phyloP scores from a whole-genome alignment of 208 protist genomes.

The Polymyxa betae region DNA sequence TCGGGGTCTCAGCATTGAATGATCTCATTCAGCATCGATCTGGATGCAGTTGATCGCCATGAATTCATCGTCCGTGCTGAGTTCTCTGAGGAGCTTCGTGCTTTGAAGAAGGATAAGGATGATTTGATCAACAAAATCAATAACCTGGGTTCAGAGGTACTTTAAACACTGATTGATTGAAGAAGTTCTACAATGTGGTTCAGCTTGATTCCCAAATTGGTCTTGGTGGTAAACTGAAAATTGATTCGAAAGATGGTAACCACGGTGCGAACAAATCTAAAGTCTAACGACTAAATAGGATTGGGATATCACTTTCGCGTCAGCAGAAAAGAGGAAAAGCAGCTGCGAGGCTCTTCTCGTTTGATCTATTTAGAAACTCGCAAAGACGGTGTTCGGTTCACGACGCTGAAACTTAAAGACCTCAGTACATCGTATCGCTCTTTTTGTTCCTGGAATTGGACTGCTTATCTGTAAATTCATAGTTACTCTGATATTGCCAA shows the following conservation, averaged over 20 bases:
- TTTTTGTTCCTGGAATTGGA: neutral
- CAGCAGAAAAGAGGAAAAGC: conserved; percentile 84
- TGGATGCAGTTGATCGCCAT: conserved; percentile 52
- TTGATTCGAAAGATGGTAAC: conserved; percentile 35
- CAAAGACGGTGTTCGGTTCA: conserved; percentile 93
- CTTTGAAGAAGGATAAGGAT: neutral
- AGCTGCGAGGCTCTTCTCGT: conserved; percentile 80
- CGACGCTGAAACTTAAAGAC: conserved; percentile 72
- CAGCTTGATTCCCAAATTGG: conserved; percentile 22
- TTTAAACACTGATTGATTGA: neutral
- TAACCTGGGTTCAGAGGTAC: neutral
- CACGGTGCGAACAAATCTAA: neutral
- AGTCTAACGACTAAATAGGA: conserved; percentile 5
- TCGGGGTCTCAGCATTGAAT: neutral
- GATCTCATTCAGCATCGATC: conserved; percentile 53
- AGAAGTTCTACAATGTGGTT: neutral
- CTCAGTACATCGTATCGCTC: conserved; percentile 54
- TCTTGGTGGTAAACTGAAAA: conserved; percentile 14
- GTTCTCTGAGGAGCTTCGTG: conserved; percentile 58
- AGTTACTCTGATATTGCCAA: neutral
- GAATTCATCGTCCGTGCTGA: conserved; percentile 66
- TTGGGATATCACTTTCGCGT: conserved; percentile 71
- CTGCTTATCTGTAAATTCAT: neutral
- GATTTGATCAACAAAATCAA: conserved; percentile 54
- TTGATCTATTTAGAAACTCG: conserved; percentile 81